phyloP scores from a whole-genome alignment of 2,329 filamentous ascomycete species.

The Colletotrichum nymphaeae region DNA sequence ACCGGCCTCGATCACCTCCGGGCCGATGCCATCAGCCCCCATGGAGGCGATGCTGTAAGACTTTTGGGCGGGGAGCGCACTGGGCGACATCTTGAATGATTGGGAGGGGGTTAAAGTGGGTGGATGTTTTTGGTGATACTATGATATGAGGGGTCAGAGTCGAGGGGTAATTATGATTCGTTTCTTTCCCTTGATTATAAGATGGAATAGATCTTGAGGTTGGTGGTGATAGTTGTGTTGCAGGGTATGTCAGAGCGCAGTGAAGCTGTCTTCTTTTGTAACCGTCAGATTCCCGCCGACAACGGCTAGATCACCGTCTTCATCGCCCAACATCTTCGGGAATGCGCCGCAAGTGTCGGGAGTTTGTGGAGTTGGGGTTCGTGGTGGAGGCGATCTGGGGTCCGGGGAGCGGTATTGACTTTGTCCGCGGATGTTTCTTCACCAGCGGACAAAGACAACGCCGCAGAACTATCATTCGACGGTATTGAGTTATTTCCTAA shows the following conservation, averaged over 20 bases:
- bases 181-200: neutral
- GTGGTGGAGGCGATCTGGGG: slow-evolving; percentile 27
- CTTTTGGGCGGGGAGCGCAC: slow-evolving; percentile 38
- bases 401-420: slow-evolving; percentile 14
- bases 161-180: neutral
- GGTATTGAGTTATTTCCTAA: neutral
- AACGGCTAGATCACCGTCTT: slow-evolving; percentile 22
- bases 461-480: neutral
- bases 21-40: slow-evolving; percentile 72
- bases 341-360: slow-evolving; percentile 6
- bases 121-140: neutral
- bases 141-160: neutral
- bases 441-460: slow-evolving; percentile 8
- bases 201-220: neutral
- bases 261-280: slow-evolving; percentile 29
- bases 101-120: neutral
- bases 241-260: neutral
- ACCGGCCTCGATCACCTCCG: slow-evolving; percentile 70
- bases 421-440: neutral
- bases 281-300: slow-evolving; percentile 7
- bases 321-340: slow-evolving; percentile 10
- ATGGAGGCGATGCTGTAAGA: slow-evolving; percentile 68
- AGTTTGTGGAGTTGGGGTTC: slow-evolving; percentile 15
- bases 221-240: neutral
- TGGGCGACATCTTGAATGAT: slow-evolving; percentile 30